Conservation (phyloP, 306 rosid genomes). For the Begonia fuchsioides region DNA sequence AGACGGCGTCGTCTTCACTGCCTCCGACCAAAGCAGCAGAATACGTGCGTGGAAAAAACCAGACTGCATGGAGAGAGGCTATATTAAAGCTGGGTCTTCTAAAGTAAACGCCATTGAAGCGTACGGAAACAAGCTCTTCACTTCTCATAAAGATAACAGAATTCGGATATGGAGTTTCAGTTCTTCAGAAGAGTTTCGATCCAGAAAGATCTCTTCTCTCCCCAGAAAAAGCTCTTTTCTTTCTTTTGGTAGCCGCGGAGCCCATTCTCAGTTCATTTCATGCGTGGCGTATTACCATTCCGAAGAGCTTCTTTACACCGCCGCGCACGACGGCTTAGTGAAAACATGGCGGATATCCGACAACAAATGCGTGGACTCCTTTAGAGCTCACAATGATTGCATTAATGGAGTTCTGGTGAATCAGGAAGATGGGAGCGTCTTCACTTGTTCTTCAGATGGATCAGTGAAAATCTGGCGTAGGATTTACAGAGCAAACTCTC, state of each 20-base stretch:
- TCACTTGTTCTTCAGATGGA: too few species aligned
- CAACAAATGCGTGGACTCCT: slow-evolving; percentile 31
- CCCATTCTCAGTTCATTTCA: slow-evolving; percentile 25
- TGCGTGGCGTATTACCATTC: slow-evolving; percentile 38
- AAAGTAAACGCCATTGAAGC: slow-evolving; percentile 26
- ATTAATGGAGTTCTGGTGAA: slow-evolving; percentile 9
- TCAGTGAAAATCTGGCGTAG: too few species aligned
- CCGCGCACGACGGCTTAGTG: slow-evolving; percentile 36
- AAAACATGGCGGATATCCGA: slow-evolving; percentile 36
- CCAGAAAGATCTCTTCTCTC: slow-evolving; percentile 30
- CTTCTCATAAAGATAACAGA: slow-evolving; percentile 30
- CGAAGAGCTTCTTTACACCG: slow-evolving; percentile 37
- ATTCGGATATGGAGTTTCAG: slow-evolving; percentile 31
- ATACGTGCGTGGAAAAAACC: slow-evolving; percentile 38
- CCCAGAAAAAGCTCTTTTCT: slow-evolving; percentile 12
- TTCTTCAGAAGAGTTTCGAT: slow-evolving; percentile 15
- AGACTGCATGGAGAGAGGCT: slow-evolving; percentile 31
- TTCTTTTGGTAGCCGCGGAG: slow-evolving; percentile 14
- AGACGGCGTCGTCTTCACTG: slow-evolving; percentile 25
- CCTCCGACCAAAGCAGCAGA: slow-evolving; percentile 27
- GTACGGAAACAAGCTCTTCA: slow-evolving; percentile 22
- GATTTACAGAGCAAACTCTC: too few species aligned
- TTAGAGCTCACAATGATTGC: slow-evolving; percentile 34
- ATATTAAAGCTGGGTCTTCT: slow-evolving; percentile 24
- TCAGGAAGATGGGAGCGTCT: too few species aligned